Evolutionary conservation across 2,329 filamentous ascomycete species (phyloP), one percentile per base, ranked within the genome.

Genomic region (Apiospora malaysiana): DNA sequence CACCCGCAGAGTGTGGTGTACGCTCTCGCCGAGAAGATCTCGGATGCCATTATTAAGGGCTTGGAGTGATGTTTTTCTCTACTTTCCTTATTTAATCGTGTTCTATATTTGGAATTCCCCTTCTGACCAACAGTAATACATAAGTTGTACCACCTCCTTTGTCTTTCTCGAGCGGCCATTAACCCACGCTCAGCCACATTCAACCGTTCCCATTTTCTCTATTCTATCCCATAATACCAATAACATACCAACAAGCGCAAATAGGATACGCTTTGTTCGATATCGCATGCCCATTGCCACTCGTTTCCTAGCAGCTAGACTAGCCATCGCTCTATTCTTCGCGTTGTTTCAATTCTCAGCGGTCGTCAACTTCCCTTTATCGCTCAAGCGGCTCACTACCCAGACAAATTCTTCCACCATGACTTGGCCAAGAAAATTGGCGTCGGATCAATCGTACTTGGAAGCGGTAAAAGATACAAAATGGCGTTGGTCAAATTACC

Each of bases 21-120:
- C 32, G 69, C 71, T 10, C 56, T 70, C 21, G 69, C 71, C 21
- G 69, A 72, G 71, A 70, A 72, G 69, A 70, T 72, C 21, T 23
- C 69, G 4, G 71, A 68, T 8, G 67, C 46, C 46, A 68, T 68
- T 32, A 49, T 68, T n/a, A 14, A 21, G 46, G 67, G 65, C n/a
- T 27, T 46, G 43, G 65, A 67, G 65, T 67, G 45, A 56, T 8
- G 1, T 37, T 0, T 9, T 27, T 56, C 27, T 12, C 23, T 27
- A 27, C 27, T 4, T 37, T 14, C 12, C 10, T 37, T 18, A 56
- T 27, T 51, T 16, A 51, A 1, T 10, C 12, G 4, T 56, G 14
- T 32, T 32, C 23, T 12, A 32, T 12, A 32, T 32, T 5, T 16
- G 16, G 0, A 16, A 18, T 56, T 56, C n/a, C 10, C 7, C 4